Percentiles rank a stretch among this genome's conserved stretches.
These are phyloP conservation scores for Termitomyces sp. DNA, from an alignment of 768 basidiomycete species.

Conservation along the genomic window DNA sequence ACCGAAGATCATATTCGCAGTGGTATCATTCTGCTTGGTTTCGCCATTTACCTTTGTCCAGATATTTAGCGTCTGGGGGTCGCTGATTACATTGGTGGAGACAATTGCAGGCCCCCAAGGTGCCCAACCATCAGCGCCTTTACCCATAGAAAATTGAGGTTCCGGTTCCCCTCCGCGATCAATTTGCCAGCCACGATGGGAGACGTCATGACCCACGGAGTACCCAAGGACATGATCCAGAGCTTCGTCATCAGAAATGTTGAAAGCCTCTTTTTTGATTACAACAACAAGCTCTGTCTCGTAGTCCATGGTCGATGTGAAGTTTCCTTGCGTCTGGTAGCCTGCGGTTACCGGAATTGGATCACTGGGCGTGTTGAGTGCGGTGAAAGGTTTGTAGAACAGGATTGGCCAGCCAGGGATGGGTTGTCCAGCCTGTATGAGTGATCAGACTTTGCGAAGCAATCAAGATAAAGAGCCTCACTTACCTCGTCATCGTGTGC, in stretches of 20 bases:
- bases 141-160: conserved; percentile 39
- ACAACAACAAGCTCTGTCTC: conserved; percentile 37
- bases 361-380: conserved; percentile 22
- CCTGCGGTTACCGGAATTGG: conserved; percentile 25
- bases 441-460: background rate
- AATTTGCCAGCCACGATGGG: conserved; percentile 40
- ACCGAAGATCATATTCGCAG: conserved; percentile 37
- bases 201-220: conserved; percentile 35
- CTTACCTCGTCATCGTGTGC: conserved; percentile 20
- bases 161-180: conserved; percentile 36
- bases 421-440: conserved; percentile 14
- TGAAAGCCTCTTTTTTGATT: conserved; percentile 37
- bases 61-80: conserved; percentile 34
- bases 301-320: conserved; percentile 37
- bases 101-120: conserved; percentile 37
- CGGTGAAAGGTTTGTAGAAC: conserved; percentile 25
- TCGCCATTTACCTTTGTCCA: conserved; percentile 39
- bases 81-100: conserved; percentile 29
- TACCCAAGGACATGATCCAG: conserved; percentile 38
- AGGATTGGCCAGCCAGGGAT: conserved; percentile 19
- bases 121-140: conserved; percentile 38
- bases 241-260: conserved; percentile 36
- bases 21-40: conserved; percentile 33
- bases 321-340: conserved; percentile 35
- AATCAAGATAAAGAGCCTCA: background rate